Evolutionary conservation across 345 rosid genomes (phyloP), one percentile per base, ranked within the genome.

Genomic region (Acer campestre): DNA sequence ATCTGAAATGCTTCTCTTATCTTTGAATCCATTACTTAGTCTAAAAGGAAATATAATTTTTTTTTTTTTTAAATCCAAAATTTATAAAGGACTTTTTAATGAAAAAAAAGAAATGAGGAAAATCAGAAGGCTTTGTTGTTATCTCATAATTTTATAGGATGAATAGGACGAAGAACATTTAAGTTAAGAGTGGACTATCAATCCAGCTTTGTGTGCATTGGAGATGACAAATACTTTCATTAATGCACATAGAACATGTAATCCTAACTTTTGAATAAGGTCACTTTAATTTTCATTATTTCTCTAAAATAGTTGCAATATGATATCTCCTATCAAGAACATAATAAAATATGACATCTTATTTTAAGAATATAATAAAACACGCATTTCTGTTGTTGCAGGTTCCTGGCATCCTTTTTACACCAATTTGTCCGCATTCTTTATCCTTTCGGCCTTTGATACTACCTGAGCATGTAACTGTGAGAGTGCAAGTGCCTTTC

Each of bases 401-500:
- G 99, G 99, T 97, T 77, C 99, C 99, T 11, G 99, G 92, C 18
- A 93, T 97, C 75, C 90, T 97, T 70, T 97, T 97, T 77, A 97
- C 99, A 14, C 99, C 98, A 18, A 97, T 97, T 73, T 97, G 99
- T 80, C 99, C 98, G 0, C 98, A 97, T 81, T 94, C 98, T 51
- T 88, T 97, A 65, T 97, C 98, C 20, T 97, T 97, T 79, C 94
- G 99, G 63, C 98, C 99, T 76, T 85, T 97, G 75, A 97, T 97
- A 85, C 81, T 97, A 73, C 99, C 99, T 0, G 98, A 97, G 82
- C 93, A 97, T 14, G 98, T 94, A 78, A 97, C 98, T 0, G 58
- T 97, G 68, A 86, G 97, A 75, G 88, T 97, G 68, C 93, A 90
- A 84, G 92, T 97, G 25, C 98, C 98, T 10, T 94, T 86, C 81